Conservation (phyloP, 345 rosid genomes). For the Eucalyptus tenuipes region DNA sequence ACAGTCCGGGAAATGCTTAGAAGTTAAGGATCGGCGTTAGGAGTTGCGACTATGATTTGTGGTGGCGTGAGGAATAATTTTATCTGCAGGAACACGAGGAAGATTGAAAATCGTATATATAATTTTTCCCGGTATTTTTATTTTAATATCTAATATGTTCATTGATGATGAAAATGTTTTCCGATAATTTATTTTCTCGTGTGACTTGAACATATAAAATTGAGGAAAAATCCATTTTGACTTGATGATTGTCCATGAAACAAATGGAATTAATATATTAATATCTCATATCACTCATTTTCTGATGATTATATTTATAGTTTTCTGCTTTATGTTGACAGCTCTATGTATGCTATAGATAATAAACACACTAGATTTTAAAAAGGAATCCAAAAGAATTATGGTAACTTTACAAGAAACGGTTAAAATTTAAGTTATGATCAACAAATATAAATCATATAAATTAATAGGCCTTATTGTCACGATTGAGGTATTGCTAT, state of each 20-base stretch:
- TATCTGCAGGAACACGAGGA: not conserved
- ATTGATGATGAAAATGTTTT: not conserved
- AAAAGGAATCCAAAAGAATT: too few species aligned
- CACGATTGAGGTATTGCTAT: not conserved
- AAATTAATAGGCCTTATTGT: fast-evolving
- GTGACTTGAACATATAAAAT: not conserved
- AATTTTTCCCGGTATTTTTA: not conserved
- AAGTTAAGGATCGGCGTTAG: not conserved
- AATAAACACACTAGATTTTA: too few species aligned
- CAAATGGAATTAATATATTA: not conserved
- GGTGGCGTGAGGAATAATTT: not conserved
- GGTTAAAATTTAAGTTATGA: not conserved
- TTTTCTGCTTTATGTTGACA: too few species aligned
- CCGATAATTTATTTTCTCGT: not conserved
- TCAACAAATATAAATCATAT: not conserved
- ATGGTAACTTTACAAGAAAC: too few species aligned
- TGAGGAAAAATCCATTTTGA: not conserved
- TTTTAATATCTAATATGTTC: too few species aligned
- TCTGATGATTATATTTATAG: not conserved
- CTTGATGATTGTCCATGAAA: not conserved
- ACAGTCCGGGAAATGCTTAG: not conserved
- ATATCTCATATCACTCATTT: not conserved
- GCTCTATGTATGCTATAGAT: too few species aligned
- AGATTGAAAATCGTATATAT: not conserved
- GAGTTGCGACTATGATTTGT: not conserved